Base-by-base conservation (phyloP, 148 eudicot genomes). In the Camellia japonica region DNA sequence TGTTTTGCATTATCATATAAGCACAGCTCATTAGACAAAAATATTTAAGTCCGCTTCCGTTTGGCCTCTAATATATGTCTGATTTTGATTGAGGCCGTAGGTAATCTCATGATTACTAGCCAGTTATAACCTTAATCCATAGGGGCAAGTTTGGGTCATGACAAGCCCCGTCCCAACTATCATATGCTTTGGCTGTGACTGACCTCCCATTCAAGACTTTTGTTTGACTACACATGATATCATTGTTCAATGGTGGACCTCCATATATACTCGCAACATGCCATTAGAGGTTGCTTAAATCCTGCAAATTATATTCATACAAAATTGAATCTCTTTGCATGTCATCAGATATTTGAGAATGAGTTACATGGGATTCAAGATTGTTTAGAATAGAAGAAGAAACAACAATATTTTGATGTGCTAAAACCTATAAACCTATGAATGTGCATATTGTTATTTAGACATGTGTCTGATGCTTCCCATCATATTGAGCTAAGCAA, bases 181-280 rank as follows among this genome's bases (percentile, higher is more conserved):
- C 73, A 76, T 93, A 93, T 47, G 71, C 95, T 77, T 80, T 88
- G 63, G 93, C 87, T 7, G 93, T 86, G 42, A 90, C 83, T 8
- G 88, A 78, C 38, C 82, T 93, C 64, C 98, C 98, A 60, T 92
- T 90, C 56, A 93, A 41, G 3, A 85, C 78, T 69, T 88, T 89
- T 2, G 90, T 90, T 83, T 78, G 89, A 13, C 98, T 96, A 79
- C 97, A 93, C 60, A 87, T 69, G 62, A 87, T 83, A 79, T 93
- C 91, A 20, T 90, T 91, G 72, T 93, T 93, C 80, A 91, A 38
- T 42, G 97, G 95, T 8, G 92, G 82, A 46, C 98, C 98, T 65
- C 98, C 98, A 30, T 30, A 30, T 30, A 74, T 84, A 83, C 7
- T 96, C 98, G 73, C 98, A 93, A 79, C 98, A 93, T 43, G 93